These are phyloP conservation scores for Sugiyamaella japonica DNA, from an alignment of 1,139 yeast species.

Conservation along the genomic window DNA sequence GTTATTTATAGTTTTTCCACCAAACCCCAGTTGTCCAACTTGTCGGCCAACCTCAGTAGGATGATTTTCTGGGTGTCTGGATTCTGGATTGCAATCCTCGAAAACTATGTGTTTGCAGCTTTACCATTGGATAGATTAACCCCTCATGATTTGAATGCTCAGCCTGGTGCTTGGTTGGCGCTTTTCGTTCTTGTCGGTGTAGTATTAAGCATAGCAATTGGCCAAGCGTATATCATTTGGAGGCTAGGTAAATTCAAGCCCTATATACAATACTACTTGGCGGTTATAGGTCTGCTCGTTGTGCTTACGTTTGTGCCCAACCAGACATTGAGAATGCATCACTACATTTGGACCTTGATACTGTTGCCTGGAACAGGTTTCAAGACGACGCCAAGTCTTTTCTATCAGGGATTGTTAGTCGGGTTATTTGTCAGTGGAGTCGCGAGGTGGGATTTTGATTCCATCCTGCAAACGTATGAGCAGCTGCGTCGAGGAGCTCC, in stretches of 20 bases:
- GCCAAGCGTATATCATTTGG: slow-evolving; percentile 84
- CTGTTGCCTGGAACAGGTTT: slow-evolving; percentile 76
- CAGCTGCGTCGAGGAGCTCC: slow-evolving; percentile 78
- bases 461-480: slow-evolving; percentile 75
- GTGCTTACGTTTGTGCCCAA: slow-evolving; percentile 60
- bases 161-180: slow-evolving; percentile 76
- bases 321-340: slow-evolving; percentile 79
- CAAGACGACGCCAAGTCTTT: slow-evolving; percentile 63
- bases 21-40: slow-evolving; percentile 35
- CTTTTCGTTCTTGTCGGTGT: slow-evolving; percentile 53
- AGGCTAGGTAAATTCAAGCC: slow-evolving; percentile 66
- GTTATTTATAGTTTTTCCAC: slow-evolving; percentile 68
- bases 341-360: slow-evolving; percentile 77
- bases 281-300: slow-evolving; percentile 50
- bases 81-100: slow-evolving; percentile 82
- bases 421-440: slow-evolving; percentile 85
- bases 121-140: slow-evolving; percentile 86
- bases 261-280: slow-evolving; percentile 54
- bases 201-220: slow-evolving; percentile 51
- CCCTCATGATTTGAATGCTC: slow-evolving; percentile 62
- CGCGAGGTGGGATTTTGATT: slow-evolving; percentile 91
- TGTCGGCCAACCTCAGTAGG: slow-evolving; percentile 49
- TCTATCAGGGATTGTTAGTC: slow-evolving; percentile 79
- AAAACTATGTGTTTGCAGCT: slow-evolving; percentile 84
- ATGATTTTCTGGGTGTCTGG: slow-evolving; percentile 71